phyloP scores from a whole-genome alignment of 2,329 filamentous ascomycete genomes.

The Talaromyces pinophilus region DNA sequence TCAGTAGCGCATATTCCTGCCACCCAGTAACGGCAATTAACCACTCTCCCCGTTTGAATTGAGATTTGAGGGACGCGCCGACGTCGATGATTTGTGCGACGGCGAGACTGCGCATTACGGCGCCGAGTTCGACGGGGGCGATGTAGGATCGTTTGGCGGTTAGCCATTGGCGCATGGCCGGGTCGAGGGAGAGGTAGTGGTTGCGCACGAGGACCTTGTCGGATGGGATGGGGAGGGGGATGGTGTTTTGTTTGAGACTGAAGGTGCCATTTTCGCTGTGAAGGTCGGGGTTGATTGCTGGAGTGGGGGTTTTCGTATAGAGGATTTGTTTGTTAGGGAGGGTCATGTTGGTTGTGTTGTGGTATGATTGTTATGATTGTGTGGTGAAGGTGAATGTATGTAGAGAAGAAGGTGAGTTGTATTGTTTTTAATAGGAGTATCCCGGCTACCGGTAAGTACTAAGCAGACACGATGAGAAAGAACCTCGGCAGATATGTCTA shows the following conservation, averaged over 20 bases:
- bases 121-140: slow-evolving; percentile 67
- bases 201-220: slow-evolving; percentile 62
- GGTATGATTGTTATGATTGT: not conserved
- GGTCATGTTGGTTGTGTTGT: not conserved
- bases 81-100: slow-evolving; percentile 61
- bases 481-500: not conserved
- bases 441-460: not conserved
- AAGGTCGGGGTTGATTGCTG: slow-evolving; percentile 41
- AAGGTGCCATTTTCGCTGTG: slow-evolving; percentile 35
- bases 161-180: slow-evolving; percentile 75
- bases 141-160: slow-evolving; percentile 63
- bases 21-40: slow-evolving; percentile 61
- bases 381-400: not conserved
- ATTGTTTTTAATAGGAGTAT: not conserved
- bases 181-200: slow-evolving; percentile 69
- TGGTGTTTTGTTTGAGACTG: slow-evolving; percentile 33
- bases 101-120: slow-evolving; percentile 65
- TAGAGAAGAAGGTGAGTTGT: not conserved
- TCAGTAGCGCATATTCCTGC: slow-evolving; percentile 65
- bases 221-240: slow-evolving; percentile 37
- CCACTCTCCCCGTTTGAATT: slow-evolving; percentile 43
- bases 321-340: slow-evolving; percentile 41
- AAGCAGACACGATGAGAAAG: not conserved
- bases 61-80: slow-evolving; percentile 49
- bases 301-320: slow-evolving; percentile 37